Conservation (phyloP, 371 early-diverging fungal genomes). For the Saksenaea oblongispora region DNA sequence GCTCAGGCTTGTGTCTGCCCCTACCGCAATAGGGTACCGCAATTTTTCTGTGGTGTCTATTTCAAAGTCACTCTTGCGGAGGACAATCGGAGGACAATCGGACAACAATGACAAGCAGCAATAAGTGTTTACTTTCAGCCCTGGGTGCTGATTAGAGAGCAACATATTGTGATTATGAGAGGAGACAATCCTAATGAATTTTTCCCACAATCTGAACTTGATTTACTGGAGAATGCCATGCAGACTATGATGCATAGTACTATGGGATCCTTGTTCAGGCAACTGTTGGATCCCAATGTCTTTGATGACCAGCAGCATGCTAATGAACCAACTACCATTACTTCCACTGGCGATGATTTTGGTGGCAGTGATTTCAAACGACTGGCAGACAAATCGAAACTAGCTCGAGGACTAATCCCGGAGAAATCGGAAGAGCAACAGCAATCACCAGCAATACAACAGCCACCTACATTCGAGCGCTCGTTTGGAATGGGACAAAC, state of each 20-base stretch:
- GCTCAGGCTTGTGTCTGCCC: too few relatives aligned
- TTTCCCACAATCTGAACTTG: slow-evolving; percentile 30
- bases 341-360: slow-evolving; percentile 16
- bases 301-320: slow-evolving; percentile 9
- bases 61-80: too few relatives aligned
- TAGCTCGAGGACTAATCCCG: neutral
- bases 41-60: too few relatives aligned
- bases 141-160: too few relatives aligned
- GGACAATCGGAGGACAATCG: too few relatives aligned
- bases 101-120: too few relatives aligned
- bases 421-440: neutral
- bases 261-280: slow-evolving; percentile 28
- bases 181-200: neutral
- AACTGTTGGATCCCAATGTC: slow-evolving; percentile 21
- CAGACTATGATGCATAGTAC: slow-evolving; percentile 38
- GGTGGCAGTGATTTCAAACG: slow-evolving; percentile 43
- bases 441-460: neutral
- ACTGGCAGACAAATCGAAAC: slow-evolving; percentile 28
- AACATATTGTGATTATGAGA: neutral
- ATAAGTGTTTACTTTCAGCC: too few relatives aligned
- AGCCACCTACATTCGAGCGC: neutral
- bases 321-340: neutral
- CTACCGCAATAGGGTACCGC: too few relatives aligned
- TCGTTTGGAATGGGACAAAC: neutral
- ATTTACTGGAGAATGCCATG: slow-evolving; percentile 36